phyloP scores from a whole-genome alignment of 2,329 filamentous ascomycete species.

The Ophiostoma montium region DNA sequence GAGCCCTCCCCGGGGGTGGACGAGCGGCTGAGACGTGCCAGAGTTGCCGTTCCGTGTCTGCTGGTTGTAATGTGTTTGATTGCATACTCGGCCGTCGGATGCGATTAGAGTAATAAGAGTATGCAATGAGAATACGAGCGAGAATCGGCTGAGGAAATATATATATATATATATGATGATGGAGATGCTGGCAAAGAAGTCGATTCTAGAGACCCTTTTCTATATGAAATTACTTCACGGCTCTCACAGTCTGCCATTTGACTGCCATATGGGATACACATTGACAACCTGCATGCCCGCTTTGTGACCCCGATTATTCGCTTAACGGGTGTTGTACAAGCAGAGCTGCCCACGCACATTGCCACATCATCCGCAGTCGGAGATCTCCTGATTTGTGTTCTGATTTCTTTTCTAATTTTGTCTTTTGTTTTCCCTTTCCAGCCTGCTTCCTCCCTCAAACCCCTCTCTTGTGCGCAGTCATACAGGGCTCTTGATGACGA shows the following conservation, averaged over 20 bases:
- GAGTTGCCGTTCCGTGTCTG: neutral
- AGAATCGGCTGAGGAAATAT: no score
- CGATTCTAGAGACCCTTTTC: neutral
- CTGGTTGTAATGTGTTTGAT: neutral
- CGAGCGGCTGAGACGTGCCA: neutral
- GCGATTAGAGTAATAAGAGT: no score
- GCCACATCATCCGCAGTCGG: slow-evolving; percentile 8
- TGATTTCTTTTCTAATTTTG: neutral
- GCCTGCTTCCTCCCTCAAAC: no score
- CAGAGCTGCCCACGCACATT: slow-evolving; percentile 1
- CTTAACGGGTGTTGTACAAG: slow-evolving; percentile 9
- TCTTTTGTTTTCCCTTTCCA: neutral
- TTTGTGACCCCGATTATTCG: slow-evolving; percentile 7
- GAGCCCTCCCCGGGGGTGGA: neutral
- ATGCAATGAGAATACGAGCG: no score
- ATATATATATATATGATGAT: no score
- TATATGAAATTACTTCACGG: no score
- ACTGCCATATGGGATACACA: neutral
- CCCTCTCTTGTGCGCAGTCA: neutral
- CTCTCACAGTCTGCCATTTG: no score
- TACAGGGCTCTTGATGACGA: neutral
- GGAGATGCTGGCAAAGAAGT: no score
- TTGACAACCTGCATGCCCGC: neutral
- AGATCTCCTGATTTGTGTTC: neutral
- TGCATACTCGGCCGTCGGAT: neutral